These are phyloP conservation scores for Aspergillus uvarum DNA, from an alignment of 2,329 filamentous ascomycete genomes.

Conservation along the genomic window DNA sequence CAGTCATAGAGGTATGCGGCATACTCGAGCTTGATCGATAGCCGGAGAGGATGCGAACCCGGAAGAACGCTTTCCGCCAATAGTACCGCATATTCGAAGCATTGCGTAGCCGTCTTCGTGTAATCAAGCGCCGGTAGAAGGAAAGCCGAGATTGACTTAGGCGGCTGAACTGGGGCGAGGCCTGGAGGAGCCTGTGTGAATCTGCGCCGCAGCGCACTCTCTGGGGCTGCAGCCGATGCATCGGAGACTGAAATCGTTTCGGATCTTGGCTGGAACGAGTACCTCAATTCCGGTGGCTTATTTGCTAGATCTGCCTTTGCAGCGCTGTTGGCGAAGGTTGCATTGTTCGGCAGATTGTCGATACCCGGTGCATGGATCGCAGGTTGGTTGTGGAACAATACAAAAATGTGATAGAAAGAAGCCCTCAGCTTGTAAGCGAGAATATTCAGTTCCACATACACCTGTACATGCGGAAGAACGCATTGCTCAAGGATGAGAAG, in stretches of 20 bases:
- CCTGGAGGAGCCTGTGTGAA: conserved; percentile 36
- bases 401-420: conserved; percentile 95
- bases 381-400: conserved; percentile 90
- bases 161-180: conserved; percentile 32
- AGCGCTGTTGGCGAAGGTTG: conserved; percentile 28
- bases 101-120: conserved; percentile 74
- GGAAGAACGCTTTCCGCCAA: conserved; percentile 76
- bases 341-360: conserved; percentile 36
- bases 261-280: conserved; percentile 20
- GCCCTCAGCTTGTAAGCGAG: conserved; percentile 88
- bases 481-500: conserved; percentile 81
- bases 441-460: conserved; percentile 80
- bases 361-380: conserved; percentile 64
- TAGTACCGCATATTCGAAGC: conserved; percentile 74
- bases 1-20: conserved; percentile 93
- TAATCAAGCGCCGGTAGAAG: conserved; percentile 79
- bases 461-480: conserved; percentile 78
- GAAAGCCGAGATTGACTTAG: conserved; percentile 62
- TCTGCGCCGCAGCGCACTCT: conserved; percentile 8
- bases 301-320: conserved; percentile 28
- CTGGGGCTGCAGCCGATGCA: not conserved
- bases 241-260: conserved; percentile 17
- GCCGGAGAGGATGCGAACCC: conserved; percentile 82
- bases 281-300: conserved; percentile 14
- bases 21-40: conserved; percentile 90